These are phyloP conservation scores for Saccharomycopsis fibuligera DNA, from an alignment of 805 yeast species.

Conservation along the genomic window DNA sequence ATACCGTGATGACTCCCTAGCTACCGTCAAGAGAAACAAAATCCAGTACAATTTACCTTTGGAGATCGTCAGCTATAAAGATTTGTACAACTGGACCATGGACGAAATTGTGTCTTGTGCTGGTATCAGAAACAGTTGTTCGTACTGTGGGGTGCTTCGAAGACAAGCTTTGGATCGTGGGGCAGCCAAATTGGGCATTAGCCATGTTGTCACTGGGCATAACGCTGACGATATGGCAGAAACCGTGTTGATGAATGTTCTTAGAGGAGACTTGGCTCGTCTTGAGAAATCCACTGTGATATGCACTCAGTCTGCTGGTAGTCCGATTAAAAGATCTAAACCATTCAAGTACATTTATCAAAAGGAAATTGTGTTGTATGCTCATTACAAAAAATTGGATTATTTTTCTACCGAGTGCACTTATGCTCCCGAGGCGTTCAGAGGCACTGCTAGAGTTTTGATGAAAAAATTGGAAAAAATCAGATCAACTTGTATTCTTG, in stretches of 20 bases:
- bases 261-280: constrained; percentile 95
- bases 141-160: constrained; percentile 95
- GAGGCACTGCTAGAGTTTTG: constrained; percentile 93
- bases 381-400: constrained; percentile 91
- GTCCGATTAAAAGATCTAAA: constrained; percentile 86
- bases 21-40: constrained; percentile 92
- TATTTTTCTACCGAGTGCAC: constrained; percentile 97
- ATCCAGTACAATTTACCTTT: constrained; percentile 75
- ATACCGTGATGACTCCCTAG: constrained; percentile 92
- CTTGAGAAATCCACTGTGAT: constrained; percentile 83
- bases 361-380: constrained; percentile 94
- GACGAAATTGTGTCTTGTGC: constrained; percentile 94
- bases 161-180: constrained; percentile 97
- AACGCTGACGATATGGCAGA: constrained; percentile 99
- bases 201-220: constrained; percentile 95
- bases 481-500: constrained; percentile 89
- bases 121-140: constrained; percentile 89
- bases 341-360: constrained; percentile 96
- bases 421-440: constrained; percentile 96
- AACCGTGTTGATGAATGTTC: constrained; percentile 88
- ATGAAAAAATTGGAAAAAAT: constrained; percentile 86
- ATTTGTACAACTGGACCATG: constrained; percentile 96
- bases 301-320: constrained; percentile 73
- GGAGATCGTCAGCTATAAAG: constrained; percentile 78
- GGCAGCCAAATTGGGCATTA: constrained; percentile 75